Base-by-base conservation (phyloP, 2,329 filamentous ascomycete species). In the Fusarium pilosicola region DNA sequence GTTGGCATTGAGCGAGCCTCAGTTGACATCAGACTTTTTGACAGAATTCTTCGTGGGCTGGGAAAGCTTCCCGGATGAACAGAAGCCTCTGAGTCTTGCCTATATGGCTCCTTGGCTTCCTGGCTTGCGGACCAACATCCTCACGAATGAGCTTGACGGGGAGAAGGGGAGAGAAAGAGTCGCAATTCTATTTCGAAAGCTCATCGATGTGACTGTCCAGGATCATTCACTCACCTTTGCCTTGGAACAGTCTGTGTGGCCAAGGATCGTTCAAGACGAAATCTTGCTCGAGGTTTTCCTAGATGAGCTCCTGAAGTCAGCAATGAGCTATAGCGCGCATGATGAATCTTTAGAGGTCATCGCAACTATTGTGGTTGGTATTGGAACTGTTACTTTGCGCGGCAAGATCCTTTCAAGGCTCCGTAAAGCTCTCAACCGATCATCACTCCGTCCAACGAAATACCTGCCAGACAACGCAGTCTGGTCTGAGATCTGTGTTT, bases 31-130 rank as follows among this genome's bases (percentile, higher is more conserved):
- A 13, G 91, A 93, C 76, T 93, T 93, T 75, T 77, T 93, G 44
- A 92, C 91, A n/a, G 91, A 93, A 76, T 93, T 93, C 77, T 93
- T 93, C 66, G 89, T 92, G 30, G 90, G 91, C 24, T 93, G 91
- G 91, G 90, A 92, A 73, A 92, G 90, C 76, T 91, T 92, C 74
- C 87, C 89, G 3, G 88, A 91, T 39, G 88, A 92, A 63, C 91
- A 93, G 77, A 90, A 91, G 73, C 89, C 90, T 2, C 79, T 93
- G 30, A 91, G 90, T 73, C 84, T 93, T 36, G 88, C 90, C 11
- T 93, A 93, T 77, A 91, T 93, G 88, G 89, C 90, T 11, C 91
- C 91, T 5, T 93, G 91, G 91, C 83, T 93, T 42, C 85, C 88
- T 11, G 88, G 90, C 18, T 81, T 93, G 39, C 87, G 91, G 54